phyloP scores from a whole-genome alignment of 192 early-diverging fungal species.

The Backusella luteola region DNA sequence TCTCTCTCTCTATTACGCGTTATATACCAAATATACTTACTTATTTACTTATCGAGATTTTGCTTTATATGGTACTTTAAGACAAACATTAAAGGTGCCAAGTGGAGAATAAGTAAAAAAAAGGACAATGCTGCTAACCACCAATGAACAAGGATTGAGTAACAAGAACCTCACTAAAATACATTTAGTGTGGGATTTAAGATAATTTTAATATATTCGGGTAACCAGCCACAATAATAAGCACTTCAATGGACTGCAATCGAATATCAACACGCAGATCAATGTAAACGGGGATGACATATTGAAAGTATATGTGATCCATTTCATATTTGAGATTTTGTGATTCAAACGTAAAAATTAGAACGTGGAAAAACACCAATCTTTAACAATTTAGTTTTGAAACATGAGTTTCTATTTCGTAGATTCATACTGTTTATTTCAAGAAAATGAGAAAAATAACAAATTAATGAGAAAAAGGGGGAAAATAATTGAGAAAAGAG shows the following conservation, averaged over 20 bases:
- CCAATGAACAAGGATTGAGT: not conserved
- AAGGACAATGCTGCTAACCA: not conserved
- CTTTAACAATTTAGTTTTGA: not conserved
- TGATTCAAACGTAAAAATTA: not conserved
- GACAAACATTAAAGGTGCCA: no score
- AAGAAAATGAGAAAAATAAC: no score
- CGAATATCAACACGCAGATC: not conserved
- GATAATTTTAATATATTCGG: no score
- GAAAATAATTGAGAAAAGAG: no score
- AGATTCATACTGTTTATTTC: no score
- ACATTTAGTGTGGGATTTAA: not conserved
- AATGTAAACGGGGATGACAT: not conserved
- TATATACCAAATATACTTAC: not conserved
- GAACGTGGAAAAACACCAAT: not conserved
- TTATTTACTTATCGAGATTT: not conserved
- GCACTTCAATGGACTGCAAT: not conserved
- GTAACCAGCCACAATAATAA: not conserved
- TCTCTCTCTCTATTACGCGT: not conserved
- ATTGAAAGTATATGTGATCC: not conserved
- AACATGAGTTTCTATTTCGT: not conserved
- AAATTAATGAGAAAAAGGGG: no score
- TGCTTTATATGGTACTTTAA: not conserved
- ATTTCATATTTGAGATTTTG: not conserved
- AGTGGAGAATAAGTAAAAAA: not conserved
- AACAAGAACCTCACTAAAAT: not conserved